Evolutionary conservation across 2,329 filamentous ascomycete species (phyloP).

Genomic region (Pseudogymnoascus sp.): DNA sequence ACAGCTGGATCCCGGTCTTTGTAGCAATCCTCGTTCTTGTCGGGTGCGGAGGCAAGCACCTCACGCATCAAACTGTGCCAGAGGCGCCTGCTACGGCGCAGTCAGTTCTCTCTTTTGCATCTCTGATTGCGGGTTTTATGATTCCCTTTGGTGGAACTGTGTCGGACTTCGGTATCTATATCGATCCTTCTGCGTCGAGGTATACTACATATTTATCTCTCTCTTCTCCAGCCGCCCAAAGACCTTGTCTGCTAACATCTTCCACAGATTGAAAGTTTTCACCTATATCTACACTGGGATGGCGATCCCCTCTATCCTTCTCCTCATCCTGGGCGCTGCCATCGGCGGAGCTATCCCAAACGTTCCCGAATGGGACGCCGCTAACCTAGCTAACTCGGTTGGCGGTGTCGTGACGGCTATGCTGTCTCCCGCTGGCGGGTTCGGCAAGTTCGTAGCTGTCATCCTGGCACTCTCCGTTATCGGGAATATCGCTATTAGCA

Average conservation of each 20-base stretch:
- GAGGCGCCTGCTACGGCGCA: slow-evolving; percentile 37
- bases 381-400: slow-evolving; percentile 46
- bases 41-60: slow-evolving; percentile 45
- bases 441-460: slow-evolving; percentile 57
- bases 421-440: slow-evolving; percentile 50
- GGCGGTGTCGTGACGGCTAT: slow-evolving; percentile 56
- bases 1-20: slow-evolving; percentile 50
- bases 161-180: slow-evolving; percentile 56
- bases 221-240: not conserved
- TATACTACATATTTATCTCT: slow-evolving; percentile 27
- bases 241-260: slow-evolving; percentile 14
- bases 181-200: slow-evolving; percentile 48
- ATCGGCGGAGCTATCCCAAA: slow-evolving; percentile 54
- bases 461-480: slow-evolving; percentile 51
- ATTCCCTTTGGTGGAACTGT: slow-evolving; percentile 55
- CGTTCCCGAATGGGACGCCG: slow-evolving; percentile 46
- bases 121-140: slow-evolving; percentile 57
- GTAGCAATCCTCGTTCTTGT: slow-evolving; percentile 48
- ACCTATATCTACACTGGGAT: slow-evolving; percentile 52
- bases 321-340: slow-evolving; percentile 60
- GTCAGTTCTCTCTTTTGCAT: slow-evolving; percentile 49
- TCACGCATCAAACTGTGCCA: slow-evolving; percentile 41
- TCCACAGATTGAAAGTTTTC: slow-evolving; percentile 37
- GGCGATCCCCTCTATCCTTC: slow-evolving; percentile 46
- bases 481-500: slow-evolving; percentile 53